Percentiles rank a stretch among this genome's conserved stretches.
Evolutionary conservation across 148 eudicot genomes (phyloP).

Genomic region (Chenopodium berlandieri): DNA sequence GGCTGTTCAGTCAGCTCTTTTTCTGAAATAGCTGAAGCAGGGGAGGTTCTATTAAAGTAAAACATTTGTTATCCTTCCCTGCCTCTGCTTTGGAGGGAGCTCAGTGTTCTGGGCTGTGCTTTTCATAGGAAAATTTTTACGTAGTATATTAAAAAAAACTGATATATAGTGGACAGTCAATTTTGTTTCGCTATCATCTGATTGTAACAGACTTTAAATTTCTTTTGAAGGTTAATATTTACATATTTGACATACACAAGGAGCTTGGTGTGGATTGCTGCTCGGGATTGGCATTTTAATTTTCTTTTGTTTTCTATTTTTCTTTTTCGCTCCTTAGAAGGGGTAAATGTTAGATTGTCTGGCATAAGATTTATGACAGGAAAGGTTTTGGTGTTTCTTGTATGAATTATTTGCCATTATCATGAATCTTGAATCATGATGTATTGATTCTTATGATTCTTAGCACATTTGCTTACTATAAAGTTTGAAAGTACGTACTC

Average conservation of each 20-base stretch:
- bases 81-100: not conserved
- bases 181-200: not conserved
- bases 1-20: no score
- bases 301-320: not conserved
- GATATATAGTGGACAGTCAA: not conserved
- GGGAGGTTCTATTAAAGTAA: no score
- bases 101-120: not conserved
- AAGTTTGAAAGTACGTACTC: constrained; percentile 10
- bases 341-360: constrained; percentile 21
- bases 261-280: constrained; percentile 33
- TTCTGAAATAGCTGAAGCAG: no score
- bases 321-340: not conserved
- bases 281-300: constrained; percentile 24
- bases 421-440: constrained; percentile 2
- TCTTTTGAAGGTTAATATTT: constrained; percentile 29
- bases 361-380: constrained; percentile 30
- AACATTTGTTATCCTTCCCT: not conserved
- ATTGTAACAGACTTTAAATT: not conserved
- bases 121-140: not conserved
- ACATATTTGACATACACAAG: constrained; percentile 16
- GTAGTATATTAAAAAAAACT: no score
- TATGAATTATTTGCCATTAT: constrained; percentile 20
- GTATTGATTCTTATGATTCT: constrained; percentile 14
- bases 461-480: not conserved
- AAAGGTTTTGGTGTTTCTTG: constrained; percentile 14